Base-by-base conservation (phyloP, 495 filamentous ascomycete species). In the Podospora anserina region DNA sequence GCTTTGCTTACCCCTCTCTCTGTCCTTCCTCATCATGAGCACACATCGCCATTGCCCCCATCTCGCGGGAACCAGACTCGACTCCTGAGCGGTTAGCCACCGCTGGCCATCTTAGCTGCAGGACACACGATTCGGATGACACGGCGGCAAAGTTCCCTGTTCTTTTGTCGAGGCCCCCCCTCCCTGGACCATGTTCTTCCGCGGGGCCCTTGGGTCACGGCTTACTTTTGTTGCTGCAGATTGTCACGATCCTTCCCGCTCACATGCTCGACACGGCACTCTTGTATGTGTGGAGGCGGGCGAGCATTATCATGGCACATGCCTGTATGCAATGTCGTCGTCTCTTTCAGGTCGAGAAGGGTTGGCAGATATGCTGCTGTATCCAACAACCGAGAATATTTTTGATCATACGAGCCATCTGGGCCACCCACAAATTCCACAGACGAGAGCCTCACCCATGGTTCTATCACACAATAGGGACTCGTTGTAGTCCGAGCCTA, bases 1-100 rank as follows among this genome's bases (percentile, higher is more conserved):
- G 23, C 61, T 61, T 53, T 63, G 55, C 61, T 61, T 59, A 28
- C 39, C 55, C 55, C 55, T 58, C n/a, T 56, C 54, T 26, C n/a
- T 58, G 5, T 19, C 55, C 55, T 11, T 23, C 23, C 5, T 11
- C 23, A 58, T 19, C 39, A 49, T 61, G 9, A 23, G 13, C 55
- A 39, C 20, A 53, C 5, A 59, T n/a, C n/a, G 18, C 39, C 39
- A 49, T 16, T 65, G 23, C 11, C 55, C 34, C 23, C 57, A 34
- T 69, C 63, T 32, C 53, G 55, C 20, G 19, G 23, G 59, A 66
- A 54, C 65, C 64, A 67, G 56, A 61, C 5, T 55, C n/a, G 26
- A n/a, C 16, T 61, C 68, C 32, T 28, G 26, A 61, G 18, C 56
- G 68, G 68, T 66, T 60, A 58, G 18, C 60, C 32, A 66, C 58